Conservation (phyloP, 768 basidiomycete species). For the Nidularia sp. region DNA sequence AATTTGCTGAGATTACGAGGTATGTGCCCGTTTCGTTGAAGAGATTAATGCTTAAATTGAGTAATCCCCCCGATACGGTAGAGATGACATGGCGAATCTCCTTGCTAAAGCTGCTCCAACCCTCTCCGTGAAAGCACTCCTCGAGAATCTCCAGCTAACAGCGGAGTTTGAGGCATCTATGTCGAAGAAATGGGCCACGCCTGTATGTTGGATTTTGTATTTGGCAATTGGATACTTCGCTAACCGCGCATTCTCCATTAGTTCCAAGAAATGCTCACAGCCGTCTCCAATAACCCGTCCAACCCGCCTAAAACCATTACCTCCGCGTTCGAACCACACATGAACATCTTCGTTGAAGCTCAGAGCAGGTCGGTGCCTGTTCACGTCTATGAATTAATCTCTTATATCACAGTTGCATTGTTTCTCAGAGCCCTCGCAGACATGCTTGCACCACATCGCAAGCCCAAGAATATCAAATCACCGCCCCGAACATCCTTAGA, state of each 20-base stretch:
- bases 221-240: not conserved
- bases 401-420: not conserved
- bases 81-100: constrained; percentile 80
- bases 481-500: constrained; percentile 71
- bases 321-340: constrained; percentile 88
- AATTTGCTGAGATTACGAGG: constrained; percentile 91
- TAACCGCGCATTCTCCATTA: constrained; percentile 17
- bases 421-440: constrained; percentile 72
- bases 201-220: constrained; percentile 35
- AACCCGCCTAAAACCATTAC: constrained; percentile 70
- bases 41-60: not conserved
- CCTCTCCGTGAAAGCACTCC: constrained; percentile 70
- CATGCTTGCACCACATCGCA: constrained; percentile 83
- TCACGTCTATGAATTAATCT: not conserved
- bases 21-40: constrained; percentile 22
- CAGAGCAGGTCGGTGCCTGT: constrained; percentile 74
- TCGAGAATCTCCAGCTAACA: constrained; percentile 85
- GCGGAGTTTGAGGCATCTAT: constrained; percentile 85
- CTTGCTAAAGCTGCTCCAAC: constrained; percentile 74
- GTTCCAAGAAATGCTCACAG: constrained; percentile 64
- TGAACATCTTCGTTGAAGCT: constrained; percentile 91
- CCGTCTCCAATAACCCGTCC: constrained; percentile 43
- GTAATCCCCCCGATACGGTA: constrained; percentile 17
- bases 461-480: constrained; percentile 27
- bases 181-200: constrained; percentile 75